These are phyloP conservation scores for Ramularia collo-cygni DNA, from an alignment of 2,329 filamentous ascomycete species.

Conservation along the genomic window DNA sequence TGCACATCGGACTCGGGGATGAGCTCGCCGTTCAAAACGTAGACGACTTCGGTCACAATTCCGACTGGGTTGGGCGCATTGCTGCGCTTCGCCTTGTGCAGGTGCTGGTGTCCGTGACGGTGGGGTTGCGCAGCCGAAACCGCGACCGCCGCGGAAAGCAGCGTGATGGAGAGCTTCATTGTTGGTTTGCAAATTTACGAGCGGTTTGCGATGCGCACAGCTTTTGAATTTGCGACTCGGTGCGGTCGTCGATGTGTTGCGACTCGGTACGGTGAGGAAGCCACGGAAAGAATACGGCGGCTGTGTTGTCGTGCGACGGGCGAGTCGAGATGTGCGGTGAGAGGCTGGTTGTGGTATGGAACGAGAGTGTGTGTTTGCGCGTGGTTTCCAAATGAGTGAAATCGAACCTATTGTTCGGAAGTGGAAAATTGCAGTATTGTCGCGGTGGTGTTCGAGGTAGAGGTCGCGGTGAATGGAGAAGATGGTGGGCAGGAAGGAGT, in stretches of 20 bases:
- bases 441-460: no score
- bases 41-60: slow-evolving; percentile 59
- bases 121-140: slow-evolving; percentile 53
- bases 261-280: slow-evolving; percentile 17
- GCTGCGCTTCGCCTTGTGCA: slow-evolving; percentile 51
- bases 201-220: neutral
- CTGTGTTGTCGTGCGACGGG: slow-evolving; percentile 1
- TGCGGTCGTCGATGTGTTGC: slow-evolving; percentile 9
- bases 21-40: slow-evolving; percentile 59
- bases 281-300: slow-evolving; percentile 16
- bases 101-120: slow-evolving; percentile 50
- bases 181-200: slow-evolving; percentile 9
- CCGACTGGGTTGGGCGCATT: slow-evolving; percentile 34
- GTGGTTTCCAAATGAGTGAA: slow-evolving; percentile 19
- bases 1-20: slow-evolving; percentile 61
- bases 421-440: no score
- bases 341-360: slow-evolving; percentile 8
- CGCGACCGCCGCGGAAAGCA: slow-evolving; percentile 31
- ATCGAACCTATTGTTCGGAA: slow-evolving; percentile 9
- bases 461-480: no score
- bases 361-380: slow-evolving; percentile 4
- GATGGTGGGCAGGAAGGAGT: no score
- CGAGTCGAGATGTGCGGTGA: neutral
- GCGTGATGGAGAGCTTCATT: slow-evolving; percentile 33
- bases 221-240: slow-evolving; percentile 4